Evolutionary conservation across 306 rosid genomes (phyloP).

Genomic region (Comarum palustre): DNA sequence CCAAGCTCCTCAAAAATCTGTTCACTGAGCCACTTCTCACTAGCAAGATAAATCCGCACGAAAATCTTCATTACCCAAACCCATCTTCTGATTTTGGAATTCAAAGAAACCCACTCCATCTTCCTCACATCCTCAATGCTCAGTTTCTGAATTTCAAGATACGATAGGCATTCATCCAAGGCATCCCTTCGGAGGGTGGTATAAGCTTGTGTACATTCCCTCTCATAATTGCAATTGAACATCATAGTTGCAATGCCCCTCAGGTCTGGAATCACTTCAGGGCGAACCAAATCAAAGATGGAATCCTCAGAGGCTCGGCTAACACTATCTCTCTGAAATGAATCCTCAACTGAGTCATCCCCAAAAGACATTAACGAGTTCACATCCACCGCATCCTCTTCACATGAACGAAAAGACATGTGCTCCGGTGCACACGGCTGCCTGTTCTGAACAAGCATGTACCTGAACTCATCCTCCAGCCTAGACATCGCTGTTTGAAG

Average conservation of each 20-base stretch:
- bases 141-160: slow-evolving; percentile 77
- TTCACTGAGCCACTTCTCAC: slow-evolving; percentile 74
- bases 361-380: slow-evolving; percentile 65
- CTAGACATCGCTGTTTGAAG: slow-evolving; percentile 85
- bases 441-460: slow-evolving; percentile 64
- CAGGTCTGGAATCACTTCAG: slow-evolving; percentile 60
- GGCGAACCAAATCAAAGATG: slow-evolving; percentile 59
- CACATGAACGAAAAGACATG: slow-evolving; percentile 64
- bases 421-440: slow-evolving; percentile 72
- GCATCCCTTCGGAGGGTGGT: slow-evolving; percentile 65
- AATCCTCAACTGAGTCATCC: slow-evolving; percentile 64
- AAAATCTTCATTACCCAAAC: slow-evolving; percentile 77
- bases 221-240: slow-evolving; percentile 64
- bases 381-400: slow-evolving; percentile 59
- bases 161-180: slow-evolving; percentile 67
- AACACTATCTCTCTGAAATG: slow-evolving; percentile 54
- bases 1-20: slow-evolving; percentile 70
- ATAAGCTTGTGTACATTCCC: slow-evolving; percentile 74
- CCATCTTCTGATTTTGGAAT: slow-evolving; percentile 80
- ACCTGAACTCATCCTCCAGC: slow-evolving; percentile 76
- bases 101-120: slow-evolving; percentile 69
- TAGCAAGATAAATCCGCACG: slow-evolving; percentile 75
- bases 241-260: slow-evolving; percentile 60
- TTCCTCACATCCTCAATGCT: slow-evolving; percentile 82
- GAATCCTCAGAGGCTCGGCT: slow-evolving; percentile 61